phyloP scores from a whole-genome alignment of 1,139 yeast genomes.

The Eremothecium cymbalariae region DNA sequence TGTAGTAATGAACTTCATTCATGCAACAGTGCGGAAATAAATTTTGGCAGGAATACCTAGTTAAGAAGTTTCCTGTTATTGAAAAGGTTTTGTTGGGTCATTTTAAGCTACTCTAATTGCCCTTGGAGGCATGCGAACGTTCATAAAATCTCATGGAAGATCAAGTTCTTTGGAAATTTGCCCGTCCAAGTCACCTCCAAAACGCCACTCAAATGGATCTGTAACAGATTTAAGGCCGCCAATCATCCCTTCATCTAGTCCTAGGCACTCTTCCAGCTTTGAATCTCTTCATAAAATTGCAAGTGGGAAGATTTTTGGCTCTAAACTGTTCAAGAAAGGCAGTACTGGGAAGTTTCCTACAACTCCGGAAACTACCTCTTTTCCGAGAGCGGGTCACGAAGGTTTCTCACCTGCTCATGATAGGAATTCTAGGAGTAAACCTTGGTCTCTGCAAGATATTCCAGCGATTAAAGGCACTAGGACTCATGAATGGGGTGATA shows the following conservation, averaged over 20 bases:
- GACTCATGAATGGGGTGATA: slow-evolving; percentile 36
- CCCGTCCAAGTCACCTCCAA: slow-evolving; percentile 16
- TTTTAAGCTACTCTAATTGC: too few species aligned
- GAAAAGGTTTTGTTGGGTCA: too few species aligned
- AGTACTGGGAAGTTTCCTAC: slow-evolving; percentile 11
- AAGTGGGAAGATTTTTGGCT: slow-evolving; percentile 23
- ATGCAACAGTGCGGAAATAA: too few species aligned
- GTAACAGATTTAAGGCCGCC: slow-evolving; percentile 6
- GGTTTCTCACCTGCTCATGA: slow-evolving; percentile 1
- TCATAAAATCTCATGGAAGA: slow-evolving; percentile 34
- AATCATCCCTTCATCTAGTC: slow-evolving; percentile 9
- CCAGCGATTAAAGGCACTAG: slow-evolving; percentile 36
- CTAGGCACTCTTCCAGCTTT: slow-evolving; percentile 24
- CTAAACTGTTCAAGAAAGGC: slow-evolving; percentile 26
- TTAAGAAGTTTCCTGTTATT: too few species aligned
- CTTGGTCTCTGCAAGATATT: slow-evolving; percentile 10
- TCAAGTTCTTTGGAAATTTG: slow-evolving; percentile 29
- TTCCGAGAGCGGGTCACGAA: neutral
- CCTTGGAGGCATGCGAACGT: slow-evolving; percentile 32
- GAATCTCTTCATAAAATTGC: slow-evolving; percentile 28
- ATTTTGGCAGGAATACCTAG: too few species aligned
- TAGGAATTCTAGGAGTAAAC: neutral
- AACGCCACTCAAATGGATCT: slow-evolving; percentile 18
- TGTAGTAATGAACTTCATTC: too few species aligned
- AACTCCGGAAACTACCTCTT: slow-evolving; percentile 16